These are phyloP conservation scores for Dactylellina drechsleri DNA, from an alignment of 2,329 filamentous ascomycete genomes.

Conservation along the genomic window DNA sequence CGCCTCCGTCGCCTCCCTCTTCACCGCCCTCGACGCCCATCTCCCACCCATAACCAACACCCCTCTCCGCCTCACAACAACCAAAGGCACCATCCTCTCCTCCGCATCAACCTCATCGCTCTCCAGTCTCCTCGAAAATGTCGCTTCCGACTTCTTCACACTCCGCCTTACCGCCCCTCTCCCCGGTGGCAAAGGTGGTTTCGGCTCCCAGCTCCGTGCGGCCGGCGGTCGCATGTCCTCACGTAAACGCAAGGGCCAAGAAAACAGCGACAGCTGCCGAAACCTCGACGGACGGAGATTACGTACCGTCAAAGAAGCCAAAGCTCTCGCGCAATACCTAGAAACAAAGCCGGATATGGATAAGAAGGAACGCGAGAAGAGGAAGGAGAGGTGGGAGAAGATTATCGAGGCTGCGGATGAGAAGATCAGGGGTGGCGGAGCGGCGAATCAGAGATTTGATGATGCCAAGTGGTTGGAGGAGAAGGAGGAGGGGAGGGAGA, in stretches of 20 bases:
- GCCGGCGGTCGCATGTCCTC: conserved; percentile 98
- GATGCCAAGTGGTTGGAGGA: conserved; percentile 95
- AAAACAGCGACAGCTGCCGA: conserved; percentile 88
- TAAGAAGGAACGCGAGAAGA: conserved; percentile 83
- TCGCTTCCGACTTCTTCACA: conserved; percentile 79
- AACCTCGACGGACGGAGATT: conserved; percentile 91
- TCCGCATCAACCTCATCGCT: conserved; percentile 82
- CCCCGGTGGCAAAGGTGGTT: conserved; percentile 95
- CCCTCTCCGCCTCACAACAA: conserved; percentile 79
- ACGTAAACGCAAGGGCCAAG: conserved; percentile 85
- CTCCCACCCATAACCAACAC: conserved; percentile 65
- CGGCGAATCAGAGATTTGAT: conserved; percentile 69
- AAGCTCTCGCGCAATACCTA: conserved; percentile 91
- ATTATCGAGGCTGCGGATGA: conserved; percentile 83
- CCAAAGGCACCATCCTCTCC: conserved; percentile 76
- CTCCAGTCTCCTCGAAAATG: conserved; percentile 65
- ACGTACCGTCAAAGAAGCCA: conserved; percentile 92
- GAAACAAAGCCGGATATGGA: conserved; percentile 98
- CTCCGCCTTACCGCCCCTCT: conserved; percentile 82
- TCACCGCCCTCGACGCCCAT: conserved; percentile 67
- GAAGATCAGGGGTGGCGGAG: conserved; percentile 65
- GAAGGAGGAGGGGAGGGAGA: conserved; percentile 88
- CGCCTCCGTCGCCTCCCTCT: conserved; percentile 75
- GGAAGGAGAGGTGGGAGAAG: conserved; percentile 84
- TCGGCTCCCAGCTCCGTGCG: conserved; percentile 94